Base-by-base conservation (phyloP, 305 asterid genomes). In the Fraxinus albicans region DNA sequence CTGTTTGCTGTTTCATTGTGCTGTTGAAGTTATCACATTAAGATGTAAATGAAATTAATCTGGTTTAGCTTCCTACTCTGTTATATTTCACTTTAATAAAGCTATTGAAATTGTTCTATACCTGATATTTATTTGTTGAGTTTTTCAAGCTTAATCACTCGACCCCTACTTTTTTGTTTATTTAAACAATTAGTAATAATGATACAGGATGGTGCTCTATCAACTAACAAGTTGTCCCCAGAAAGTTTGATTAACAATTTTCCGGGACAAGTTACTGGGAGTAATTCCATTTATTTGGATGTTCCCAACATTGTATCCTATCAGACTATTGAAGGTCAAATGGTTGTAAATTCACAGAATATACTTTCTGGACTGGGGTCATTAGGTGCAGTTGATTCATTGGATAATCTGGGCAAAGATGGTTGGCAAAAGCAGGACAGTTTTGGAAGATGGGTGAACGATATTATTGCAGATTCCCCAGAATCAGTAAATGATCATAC, bases 371-470 rank as follows among this genome's bases (percentile, higher is more conserved):
- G 87, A 85, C 69, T 77, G 73, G 44, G 33, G 25, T 77, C 88
- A 73, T 79, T 80, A 47, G 86, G 82, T 79, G 87, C 76, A 58
- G 86, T 67, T 83, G 89, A 84, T 81, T 77, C 87, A 70, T 60
- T 81, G 82, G 79, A 80, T 81, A 81, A 81, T 80, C 67, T 73
- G 86, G 87, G 65, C 69, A 74, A 86, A 44, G 90, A 90, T 40
- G 82, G 86, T 81, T 78, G 87, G 89, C 91, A 88, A 83, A 73
- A 91, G 77, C 92, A 91, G 81, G 94, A 87, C 84, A 85, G 89
- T 89, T 90, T 92, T 83, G 97, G 94, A 77, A 82, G 84, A 85
- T 89, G 93, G 94, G 84, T 90, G 73, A 86, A 89, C 65, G 81
- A 83, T 81, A 76, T 84, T 53, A 88, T 89, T 78, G 90, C 89